Evolutionary conservation across 495 filamentous ascomycete species (phyloP).

Genomic region (Daldinia decipiens): DNA sequence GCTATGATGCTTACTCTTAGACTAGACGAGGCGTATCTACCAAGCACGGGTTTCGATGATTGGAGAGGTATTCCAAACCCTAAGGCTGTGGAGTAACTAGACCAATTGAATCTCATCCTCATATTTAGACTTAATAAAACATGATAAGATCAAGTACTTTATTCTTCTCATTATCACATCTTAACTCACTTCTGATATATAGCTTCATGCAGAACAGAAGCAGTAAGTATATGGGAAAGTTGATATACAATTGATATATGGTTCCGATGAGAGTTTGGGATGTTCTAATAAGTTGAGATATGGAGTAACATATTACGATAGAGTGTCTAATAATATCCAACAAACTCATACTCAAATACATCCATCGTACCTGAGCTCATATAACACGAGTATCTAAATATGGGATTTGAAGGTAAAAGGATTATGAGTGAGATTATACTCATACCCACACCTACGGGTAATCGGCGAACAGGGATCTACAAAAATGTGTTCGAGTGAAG

Average conservation of each 20-base stretch:
- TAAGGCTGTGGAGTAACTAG: not conserved
- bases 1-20: not conserved
- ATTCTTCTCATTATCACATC: not conserved
- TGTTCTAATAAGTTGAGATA: too few relatives aligned
- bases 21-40: not conserved
- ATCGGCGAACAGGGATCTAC: not conserved
- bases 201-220: too few relatives aligned
- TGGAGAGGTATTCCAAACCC: not conserved
- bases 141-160: not conserved
- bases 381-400: not conserved
- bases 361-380: not conserved
- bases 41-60: not conserved
- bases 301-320: not conserved
- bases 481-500: not conserved
- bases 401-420: not conserved
- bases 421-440: conserved; percentile 3
- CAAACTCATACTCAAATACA: not conserved
- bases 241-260: too few relatives aligned
- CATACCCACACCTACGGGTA: not conserved
- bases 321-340: not conserved
- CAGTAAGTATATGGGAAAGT: too few relatives aligned
- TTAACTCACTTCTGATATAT: not conserved
- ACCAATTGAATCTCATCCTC: not conserved
- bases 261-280: too few relatives aligned
- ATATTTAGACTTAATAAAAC: not conserved